Evolutionary conservation across 352 stramenopile genomes (phyloP).

Genomic region (Globisporangium spinosum): DNA sequence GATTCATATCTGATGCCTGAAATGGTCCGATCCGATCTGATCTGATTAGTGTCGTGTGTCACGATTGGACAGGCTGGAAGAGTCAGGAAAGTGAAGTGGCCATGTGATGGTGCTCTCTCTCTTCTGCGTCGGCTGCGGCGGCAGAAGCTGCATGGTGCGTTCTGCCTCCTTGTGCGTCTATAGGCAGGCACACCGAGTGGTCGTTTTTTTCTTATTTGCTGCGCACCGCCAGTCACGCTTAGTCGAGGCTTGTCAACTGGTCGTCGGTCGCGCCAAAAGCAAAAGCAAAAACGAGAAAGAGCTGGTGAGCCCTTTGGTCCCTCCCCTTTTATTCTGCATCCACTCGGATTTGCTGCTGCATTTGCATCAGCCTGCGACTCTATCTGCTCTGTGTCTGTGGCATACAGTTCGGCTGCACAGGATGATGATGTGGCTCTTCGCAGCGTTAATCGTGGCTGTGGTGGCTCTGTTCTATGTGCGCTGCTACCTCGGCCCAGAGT

Average conservation of each 20-base stretch:
- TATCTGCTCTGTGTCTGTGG: background rate
- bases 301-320: constrained; percentile 1
- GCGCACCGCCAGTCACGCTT: background rate
- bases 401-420: background rate
- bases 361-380: background rate
- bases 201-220: background rate
- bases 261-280: background rate
- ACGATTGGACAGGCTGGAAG: background rate
- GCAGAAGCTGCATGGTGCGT: background rate
- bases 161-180: background rate
- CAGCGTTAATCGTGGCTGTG: constrained; percentile 1
- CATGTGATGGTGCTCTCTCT: background rate
- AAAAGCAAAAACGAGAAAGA: constrained; percentile 1
- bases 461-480: constrained; percentile 2
- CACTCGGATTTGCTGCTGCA: constrained; percentile 1
- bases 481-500: background rate
- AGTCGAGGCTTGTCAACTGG: background rate
- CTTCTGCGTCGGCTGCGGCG: background rate
- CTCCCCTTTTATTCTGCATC: background rate
- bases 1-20: background rate
- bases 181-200: background rate
- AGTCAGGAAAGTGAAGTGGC: constrained; percentile 2
- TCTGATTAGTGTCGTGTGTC: background rate
- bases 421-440: constrained; percentile 9
- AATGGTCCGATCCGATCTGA: background rate